A percentile compares a stretch with the other conserved stretches of the same genome.
Conservation (phyloP, 192 early-diverging fungal species). For the Obelidium mucronatum region DNA sequence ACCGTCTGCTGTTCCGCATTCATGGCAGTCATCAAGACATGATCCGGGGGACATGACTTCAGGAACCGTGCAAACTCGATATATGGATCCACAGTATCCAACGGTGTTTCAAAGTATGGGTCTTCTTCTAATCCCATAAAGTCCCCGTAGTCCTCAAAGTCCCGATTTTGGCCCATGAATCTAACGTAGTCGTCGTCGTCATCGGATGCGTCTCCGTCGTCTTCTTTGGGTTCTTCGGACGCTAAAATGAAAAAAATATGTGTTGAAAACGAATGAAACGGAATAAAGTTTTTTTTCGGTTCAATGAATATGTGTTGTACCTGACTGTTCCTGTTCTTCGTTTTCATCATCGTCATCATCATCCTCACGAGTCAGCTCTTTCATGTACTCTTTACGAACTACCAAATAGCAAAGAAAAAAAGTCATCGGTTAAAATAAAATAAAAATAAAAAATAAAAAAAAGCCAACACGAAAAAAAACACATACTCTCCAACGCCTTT, state of each 20-base stretch:
- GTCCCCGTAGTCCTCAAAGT: conserved; percentile 13
- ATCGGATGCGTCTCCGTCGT: conserved; percentile 30
- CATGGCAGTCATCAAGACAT: conserved; percentile 10
- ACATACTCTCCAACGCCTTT: conserved; percentile 24
- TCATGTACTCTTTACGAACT: conserved; percentile 29
- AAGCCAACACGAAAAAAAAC: background rate
- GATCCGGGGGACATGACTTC: conserved; percentile 25
- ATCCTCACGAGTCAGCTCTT: conserved; percentile 18
- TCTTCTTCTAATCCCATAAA: conserved; percentile 40
- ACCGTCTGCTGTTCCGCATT: conserved; percentile 32
- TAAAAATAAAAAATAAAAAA: background rate
- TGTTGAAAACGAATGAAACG: background rate
- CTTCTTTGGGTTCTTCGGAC: conserved; percentile 29
- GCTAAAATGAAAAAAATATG: background rate
- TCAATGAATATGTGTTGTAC: background rate
- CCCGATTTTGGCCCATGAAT: conserved; percentile 7
- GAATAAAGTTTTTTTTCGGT: background rate
- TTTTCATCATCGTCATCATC: conserved; percentile 39
- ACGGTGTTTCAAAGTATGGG: conserved; percentile 34
- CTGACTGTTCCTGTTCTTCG: conserved; percentile 10
- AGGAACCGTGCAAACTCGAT: conserved; percentile 35
- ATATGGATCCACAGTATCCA: conserved; percentile 39
- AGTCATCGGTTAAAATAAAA: background rate
- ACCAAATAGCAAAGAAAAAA: background rate
- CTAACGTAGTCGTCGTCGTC: conserved; percentile 36